These are phyloP conservation scores for Chimonanthus praecox DNA, from an alignment of 164 flowering plant genomes.

Conservation along the genomic window DNA sequence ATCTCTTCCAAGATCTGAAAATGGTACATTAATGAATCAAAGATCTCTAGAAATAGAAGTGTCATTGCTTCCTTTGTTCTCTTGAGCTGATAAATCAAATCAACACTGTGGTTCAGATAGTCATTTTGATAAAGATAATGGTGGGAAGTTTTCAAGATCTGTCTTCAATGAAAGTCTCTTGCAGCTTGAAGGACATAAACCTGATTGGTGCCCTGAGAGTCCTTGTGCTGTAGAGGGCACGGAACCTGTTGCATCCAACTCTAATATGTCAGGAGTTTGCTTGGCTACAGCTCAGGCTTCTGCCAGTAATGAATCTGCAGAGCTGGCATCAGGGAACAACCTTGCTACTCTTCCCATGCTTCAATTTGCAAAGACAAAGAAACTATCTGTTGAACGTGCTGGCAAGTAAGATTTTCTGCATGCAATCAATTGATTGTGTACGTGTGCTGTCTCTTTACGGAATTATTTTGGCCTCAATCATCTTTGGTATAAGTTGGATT, in stretches of 20 bases:
- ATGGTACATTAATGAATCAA: slow-evolving; percentile 8
- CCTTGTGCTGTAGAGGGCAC: slow-evolving; percentile 26
- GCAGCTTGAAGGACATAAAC: slow-evolving; percentile 25
- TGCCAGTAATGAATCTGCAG: slow-evolving; percentile 56
- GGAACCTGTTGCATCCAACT: slow-evolving; percentile 51
- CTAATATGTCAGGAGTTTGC: slow-evolving; percentile 37
- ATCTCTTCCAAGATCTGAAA: slow-evolving; percentile 6
- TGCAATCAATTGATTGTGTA: neutral
- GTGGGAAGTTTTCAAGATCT: slow-evolving; percentile 30
- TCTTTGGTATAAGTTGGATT: neutral
- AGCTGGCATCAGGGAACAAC: slow-evolving; percentile 47
- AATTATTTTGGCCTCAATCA: neutral
- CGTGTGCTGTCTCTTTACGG: neutral
- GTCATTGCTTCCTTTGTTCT: neutral
- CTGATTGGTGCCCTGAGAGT: slow-evolving; percentile 22
- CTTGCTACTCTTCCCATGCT: slow-evolving; percentile 45
- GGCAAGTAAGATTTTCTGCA: slow-evolving; percentile 57
- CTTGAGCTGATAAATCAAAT: slow-evolving; percentile 5
- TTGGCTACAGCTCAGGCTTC: slow-evolving; percentile 54
- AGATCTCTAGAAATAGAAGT: neutral
- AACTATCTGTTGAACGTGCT: slow-evolving; percentile 68
- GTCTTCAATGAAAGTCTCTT: slow-evolving; percentile 28
- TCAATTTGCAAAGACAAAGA: slow-evolving; percentile 72
- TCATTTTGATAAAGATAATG: slow-evolving; percentile 22
- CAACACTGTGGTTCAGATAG: slow-evolving; percentile 22